Evolutionary conservation across 2,329 filamentous ascomycete species (phyloP).

Genomic region (Xylaria sp.): DNA sequence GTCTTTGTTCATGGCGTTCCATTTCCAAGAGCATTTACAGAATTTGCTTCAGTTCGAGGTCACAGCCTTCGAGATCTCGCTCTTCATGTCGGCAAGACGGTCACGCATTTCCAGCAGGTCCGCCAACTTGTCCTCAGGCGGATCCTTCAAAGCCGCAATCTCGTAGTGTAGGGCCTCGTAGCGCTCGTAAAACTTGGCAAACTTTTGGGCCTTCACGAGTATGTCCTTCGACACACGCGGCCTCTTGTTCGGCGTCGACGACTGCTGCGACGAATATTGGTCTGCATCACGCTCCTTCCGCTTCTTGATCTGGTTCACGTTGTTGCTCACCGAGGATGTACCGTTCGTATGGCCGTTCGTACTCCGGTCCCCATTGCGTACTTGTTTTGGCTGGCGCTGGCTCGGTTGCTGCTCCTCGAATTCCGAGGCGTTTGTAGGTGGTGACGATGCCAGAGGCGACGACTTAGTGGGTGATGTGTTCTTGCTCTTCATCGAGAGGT

Average conservation of each 20-base stretch:
- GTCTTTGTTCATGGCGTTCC: not conserved
- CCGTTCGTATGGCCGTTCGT: constrained; percentile 27
- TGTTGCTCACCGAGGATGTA: constrained; percentile 15
- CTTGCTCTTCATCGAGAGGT: constrained; percentile 50
- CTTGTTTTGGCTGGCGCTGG: constrained; percentile 21
- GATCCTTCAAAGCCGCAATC: constrained; percentile 53
- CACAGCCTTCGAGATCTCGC: constrained; percentile 56
- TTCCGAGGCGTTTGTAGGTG: constrained; percentile 67
- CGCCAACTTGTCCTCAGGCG: constrained; percentile 53
- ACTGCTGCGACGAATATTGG: constrained; percentile 37
- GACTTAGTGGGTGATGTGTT: constrained; percentile 64
- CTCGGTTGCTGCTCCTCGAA: constrained; percentile 47
- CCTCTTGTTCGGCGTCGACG: constrained; percentile 42
- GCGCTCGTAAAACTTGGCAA: constrained; percentile 58
- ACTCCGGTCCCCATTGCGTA: constrained; percentile 29
- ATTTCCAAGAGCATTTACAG: not conserved
- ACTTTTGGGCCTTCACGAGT: constrained; percentile 56
- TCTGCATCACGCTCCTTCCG: constrained; percentile 43
- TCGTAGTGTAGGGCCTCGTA: constrained; percentile 62
- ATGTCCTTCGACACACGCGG: constrained; percentile 50
- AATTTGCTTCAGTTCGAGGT: constrained; percentile 30
- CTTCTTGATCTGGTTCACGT: constrained; percentile 41
- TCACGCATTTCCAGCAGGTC: constrained; percentile 58
- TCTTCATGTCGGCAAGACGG: constrained; percentile 59
- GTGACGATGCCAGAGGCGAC: constrained; percentile 66